Percentiles rank a stretch among this genome's conserved stretches.
Evolutionary conservation across 2,329 filamentous ascomycete genomes (phyloP).

Genomic region (Calonectria honghensis): DNA sequence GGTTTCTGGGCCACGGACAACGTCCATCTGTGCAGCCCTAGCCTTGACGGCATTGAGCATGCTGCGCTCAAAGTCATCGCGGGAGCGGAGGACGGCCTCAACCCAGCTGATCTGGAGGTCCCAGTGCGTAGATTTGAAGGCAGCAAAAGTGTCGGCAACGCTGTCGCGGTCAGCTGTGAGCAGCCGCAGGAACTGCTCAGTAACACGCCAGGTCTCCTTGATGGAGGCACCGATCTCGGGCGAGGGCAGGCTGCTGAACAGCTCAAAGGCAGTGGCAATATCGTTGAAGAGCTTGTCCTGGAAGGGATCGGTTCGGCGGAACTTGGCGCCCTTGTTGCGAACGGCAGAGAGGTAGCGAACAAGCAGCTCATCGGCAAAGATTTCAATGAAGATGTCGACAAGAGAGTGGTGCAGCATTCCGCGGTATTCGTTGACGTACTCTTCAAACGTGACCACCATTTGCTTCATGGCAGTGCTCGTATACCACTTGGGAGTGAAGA

Average conservation of each 20-base stretch:
- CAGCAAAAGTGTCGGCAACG: constrained; percentile 85
- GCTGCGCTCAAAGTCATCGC: constrained; percentile 94
- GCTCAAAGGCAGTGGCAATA: constrained; percentile 90
- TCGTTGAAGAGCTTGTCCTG: constrained; percentile 96
- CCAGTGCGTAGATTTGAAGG: constrained; percentile 92
- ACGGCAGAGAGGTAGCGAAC: constrained; percentile 89
- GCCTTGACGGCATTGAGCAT: constrained; percentile 94
- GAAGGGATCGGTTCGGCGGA: constrained; percentile 90
- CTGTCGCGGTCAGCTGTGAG: constrained; percentile 84
- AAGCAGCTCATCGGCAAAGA: constrained; percentile 93
- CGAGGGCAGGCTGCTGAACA: constrained; percentile 84
- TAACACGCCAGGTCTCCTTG: constrained; percentile 94
- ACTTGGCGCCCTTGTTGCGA: constrained; percentile 92
- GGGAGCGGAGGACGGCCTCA: constrained; percentile 87
- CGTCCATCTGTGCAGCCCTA: constrained; percentile 88
- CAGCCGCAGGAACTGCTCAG: constrained; percentile 87
- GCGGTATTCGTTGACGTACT: constrained; percentile 93
- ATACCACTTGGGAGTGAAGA: constrained; percentile 96
- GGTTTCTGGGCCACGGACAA: constrained; percentile 88
- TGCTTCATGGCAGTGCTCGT: constrained; percentile 89
- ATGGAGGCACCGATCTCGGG: constrained; percentile 82
- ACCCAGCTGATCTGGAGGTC: constrained; percentile 97
- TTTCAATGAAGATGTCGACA: constrained; percentile 93
- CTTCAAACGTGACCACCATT: constrained; percentile 95
- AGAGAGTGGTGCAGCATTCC: constrained; percentile 89